Percentiles rank a stretch among this genome's conserved stretches.
Conservation (phyloP, 139 green algal species). For the Chlorella vulgaris region DNA sequence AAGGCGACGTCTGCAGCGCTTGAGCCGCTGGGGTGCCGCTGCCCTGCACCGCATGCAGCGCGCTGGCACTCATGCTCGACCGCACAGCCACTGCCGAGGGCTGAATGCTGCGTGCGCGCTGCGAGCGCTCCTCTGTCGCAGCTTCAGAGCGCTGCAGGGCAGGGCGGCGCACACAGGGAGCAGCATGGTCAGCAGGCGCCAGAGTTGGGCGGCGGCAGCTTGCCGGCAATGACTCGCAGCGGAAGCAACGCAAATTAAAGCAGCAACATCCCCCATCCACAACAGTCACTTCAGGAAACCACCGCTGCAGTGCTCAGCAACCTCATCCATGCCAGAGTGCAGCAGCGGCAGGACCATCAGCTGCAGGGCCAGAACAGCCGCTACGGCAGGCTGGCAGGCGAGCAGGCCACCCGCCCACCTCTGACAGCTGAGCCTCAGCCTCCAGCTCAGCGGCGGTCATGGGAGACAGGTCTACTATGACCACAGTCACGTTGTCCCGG, state of each 20-base stretch:
- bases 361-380: no score
- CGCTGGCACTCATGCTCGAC: slow-evolving; percentile 3
- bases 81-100: slow-evolving; percentile 7
- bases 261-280: no score
- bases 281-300: no score
- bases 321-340: no score
- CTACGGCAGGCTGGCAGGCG: no score
- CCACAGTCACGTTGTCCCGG: slow-evolving; percentile 72
- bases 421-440: slow-evolving; percentile 32
- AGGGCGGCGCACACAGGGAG: neutral
- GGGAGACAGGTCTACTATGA: slow-evolving; percentile 66
- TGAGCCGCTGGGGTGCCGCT: neutral
- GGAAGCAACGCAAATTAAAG: no score
- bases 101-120: neutral
- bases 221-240: no score
- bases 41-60: neutral
- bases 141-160: slow-evolving; percentile 18
- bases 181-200: neutral
- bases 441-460: slow-evolving; percentile 23
- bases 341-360: no score
- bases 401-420: slow-evolving; percentile 5
- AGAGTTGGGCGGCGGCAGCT: no score
- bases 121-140: neutral
- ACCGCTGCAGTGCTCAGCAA: no score
- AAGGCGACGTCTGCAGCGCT: neutral